phyloP scores from a whole-genome alignment of 352 stramenopile species.

The Pythium periplocum region DNA sequence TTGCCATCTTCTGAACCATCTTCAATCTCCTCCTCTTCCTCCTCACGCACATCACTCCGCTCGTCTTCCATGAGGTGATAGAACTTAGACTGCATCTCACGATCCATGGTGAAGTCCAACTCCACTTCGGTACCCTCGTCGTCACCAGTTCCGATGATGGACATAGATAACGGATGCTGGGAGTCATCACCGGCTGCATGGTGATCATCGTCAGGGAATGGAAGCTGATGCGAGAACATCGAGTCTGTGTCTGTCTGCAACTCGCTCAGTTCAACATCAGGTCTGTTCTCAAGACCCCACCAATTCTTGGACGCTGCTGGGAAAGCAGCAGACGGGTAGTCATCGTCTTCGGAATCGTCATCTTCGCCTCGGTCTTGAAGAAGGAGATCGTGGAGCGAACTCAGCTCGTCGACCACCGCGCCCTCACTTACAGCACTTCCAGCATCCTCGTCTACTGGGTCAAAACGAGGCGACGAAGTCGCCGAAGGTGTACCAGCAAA shows the following conservation, averaged over 20 bases:
- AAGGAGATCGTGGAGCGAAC: neutral
- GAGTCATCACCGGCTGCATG: constrained; percentile 21
- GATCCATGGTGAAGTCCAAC: constrained; percentile 74
- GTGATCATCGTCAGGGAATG: constrained; percentile 32
- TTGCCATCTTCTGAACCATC: constrained; percentile 28
- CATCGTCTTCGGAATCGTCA: constrained; percentile 35
- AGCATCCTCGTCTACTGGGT: constrained; percentile 44
- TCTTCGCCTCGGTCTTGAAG: constrained; percentile 15
- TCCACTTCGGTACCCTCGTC: constrained; percentile 76
- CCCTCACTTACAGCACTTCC: too few relatives aligned
- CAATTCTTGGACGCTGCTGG: constrained; percentile 67
- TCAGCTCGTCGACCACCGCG: constrained; percentile 5
- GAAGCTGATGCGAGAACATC: constrained; percentile 54
- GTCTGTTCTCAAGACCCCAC: constrained; percentile 51
- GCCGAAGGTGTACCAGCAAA: constrained; percentile 11
- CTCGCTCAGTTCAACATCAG: constrained; percentile 70
- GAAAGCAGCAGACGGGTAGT: constrained; percentile 44
- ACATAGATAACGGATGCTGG: constrained; percentile 69
- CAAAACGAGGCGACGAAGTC: constrained; percentile 27
- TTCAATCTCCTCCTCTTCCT: constrained; percentile 25
- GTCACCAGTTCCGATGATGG: constrained; percentile 64
- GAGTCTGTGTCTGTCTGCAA: constrained; percentile 72
- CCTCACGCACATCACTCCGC: constrained; percentile 28
- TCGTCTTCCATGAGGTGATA: constrained; percentile 67
- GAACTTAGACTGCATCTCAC: constrained; percentile 69